Conservation (phyloP, 768 basidiomycete genomes). For the Collybia sp. region DNA sequence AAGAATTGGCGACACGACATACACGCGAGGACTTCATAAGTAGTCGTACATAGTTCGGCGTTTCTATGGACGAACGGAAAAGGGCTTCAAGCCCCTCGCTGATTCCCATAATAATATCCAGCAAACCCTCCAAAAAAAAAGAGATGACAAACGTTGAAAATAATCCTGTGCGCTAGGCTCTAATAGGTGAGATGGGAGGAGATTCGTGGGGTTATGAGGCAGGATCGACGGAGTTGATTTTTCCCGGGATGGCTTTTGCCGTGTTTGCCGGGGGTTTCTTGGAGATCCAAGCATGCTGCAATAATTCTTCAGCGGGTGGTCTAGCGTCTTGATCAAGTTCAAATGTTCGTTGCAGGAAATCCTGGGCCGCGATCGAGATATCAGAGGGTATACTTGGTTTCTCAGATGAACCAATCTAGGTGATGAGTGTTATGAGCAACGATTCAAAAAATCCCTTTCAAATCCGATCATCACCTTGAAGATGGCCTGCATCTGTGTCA, state of each 20-base stretch:
- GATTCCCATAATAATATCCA: too few relatives aligned
- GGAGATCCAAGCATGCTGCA: constrained; percentile 70
- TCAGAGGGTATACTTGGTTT: constrained; percentile 88
- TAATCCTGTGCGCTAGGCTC: constrained; percentile 1
- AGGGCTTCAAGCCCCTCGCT: too few relatives aligned
- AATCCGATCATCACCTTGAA: constrained; percentile 66
- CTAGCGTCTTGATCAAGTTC: constrained; percentile 78
- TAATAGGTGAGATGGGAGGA: constrained; percentile 1
- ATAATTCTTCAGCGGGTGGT: constrained; percentile 72
- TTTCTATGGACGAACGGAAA: too few relatives aligned
- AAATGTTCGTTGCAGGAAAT: constrained; percentile 84
- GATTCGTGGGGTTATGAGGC: constrained; percentile 4
- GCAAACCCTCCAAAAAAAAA: too few relatives aligned
- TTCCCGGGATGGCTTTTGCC: constrained; percentile 5
- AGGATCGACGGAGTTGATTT: constrained; percentile 1
- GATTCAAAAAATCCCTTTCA: neutral
- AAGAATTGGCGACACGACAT: too few relatives aligned
- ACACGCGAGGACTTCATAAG: too few relatives aligned
- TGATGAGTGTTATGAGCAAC: neutral
- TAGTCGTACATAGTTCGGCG: too few relatives aligned
- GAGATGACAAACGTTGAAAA: too few relatives aligned
- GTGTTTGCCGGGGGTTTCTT: constrained; percentile 23
- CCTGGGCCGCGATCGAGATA: constrained; percentile 83
- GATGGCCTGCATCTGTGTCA: constrained; percentile 99
- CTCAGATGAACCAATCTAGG: constrained; percentile 86